A percentile compares a stretch with the other conserved stretches of the same genome.
Evolutionary conservation across 2,329 filamentous ascomycete species (phyloP).

Genomic region (Colletotrichum spaethianum): DNA sequence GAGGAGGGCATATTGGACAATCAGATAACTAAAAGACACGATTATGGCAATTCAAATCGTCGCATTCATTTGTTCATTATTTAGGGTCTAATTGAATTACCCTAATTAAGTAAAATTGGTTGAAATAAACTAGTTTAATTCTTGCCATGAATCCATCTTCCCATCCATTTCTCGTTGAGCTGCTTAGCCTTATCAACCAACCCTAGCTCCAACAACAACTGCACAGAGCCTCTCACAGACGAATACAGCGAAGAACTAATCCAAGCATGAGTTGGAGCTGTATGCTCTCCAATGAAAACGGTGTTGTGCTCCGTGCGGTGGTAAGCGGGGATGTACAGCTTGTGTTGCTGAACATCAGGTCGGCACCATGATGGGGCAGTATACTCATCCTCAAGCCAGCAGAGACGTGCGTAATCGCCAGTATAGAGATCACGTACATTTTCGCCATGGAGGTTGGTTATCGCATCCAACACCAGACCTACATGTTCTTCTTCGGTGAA

Average conservation of each 20-base stretch:
- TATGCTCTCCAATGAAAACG: slow-evolving; percentile 54
- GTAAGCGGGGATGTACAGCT: slow-evolving; percentile 51
- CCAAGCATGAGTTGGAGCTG: slow-evolving; percentile 53
- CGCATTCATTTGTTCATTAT: not conserved
- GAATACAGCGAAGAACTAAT: slow-evolving; percentile 49
- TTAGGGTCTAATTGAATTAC: not conserved
- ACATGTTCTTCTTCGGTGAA: slow-evolving; percentile 68
- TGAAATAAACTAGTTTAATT: not conserved
- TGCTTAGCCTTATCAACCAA: slow-evolving; percentile 46
- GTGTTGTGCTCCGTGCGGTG: slow-evolving; percentile 51
- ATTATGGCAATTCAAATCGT: no score
- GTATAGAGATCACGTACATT: slow-evolving; percentile 47
- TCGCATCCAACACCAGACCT: slow-evolving; percentile 72
- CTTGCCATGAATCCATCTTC: slow-evolving; percentile 40
- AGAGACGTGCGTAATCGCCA: slow-evolving; percentile 50
- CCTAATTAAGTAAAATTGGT: not conserved
- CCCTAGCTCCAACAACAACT: slow-evolving; percentile 47
- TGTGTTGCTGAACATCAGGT: slow-evolving; percentile 50
- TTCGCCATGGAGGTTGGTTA: slow-evolving; percentile 75
- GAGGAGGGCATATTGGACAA: no score
- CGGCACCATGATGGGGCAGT: slow-evolving; percentile 49
- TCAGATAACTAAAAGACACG: no score
- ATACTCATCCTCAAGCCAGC: slow-evolving; percentile 50
- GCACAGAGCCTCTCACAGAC: slow-evolving; percentile 48
- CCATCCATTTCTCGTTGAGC: slow-evolving; percentile 46